Evolutionary conservation across 2,329 filamentous ascomycete genomes (phyloP).

Genomic region (Pseudogymnoascus destructans): DNA sequence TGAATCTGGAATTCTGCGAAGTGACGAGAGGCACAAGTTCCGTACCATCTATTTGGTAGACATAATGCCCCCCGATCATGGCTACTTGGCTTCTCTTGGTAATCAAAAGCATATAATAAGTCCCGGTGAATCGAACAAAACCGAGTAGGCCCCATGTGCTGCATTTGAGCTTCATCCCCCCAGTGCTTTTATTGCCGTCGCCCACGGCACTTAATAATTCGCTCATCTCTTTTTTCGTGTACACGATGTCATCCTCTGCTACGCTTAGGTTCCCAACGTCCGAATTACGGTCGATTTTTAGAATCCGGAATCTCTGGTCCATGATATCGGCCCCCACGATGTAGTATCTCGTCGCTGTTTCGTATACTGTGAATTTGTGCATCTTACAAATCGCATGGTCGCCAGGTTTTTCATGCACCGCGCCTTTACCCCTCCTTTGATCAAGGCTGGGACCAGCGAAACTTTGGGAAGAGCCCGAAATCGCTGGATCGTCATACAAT

Average conservation of each 20-base stretch:
- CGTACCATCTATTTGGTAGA: conserved; percentile 90
- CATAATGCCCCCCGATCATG: conserved; percentile 88
- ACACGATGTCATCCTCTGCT: conserved; percentile 88
- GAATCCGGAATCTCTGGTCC: conserved; percentile 75
- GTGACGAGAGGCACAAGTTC: conserved; percentile 81
- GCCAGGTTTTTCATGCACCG: conserved; percentile 24
- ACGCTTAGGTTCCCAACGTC: conserved; percentile 68
- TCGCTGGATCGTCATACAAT: not conserved
- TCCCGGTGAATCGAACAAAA: conserved; percentile 89
- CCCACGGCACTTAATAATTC: conserved; percentile 89
- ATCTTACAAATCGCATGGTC: conserved; percentile 47
- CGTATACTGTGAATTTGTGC: conserved; percentile 97
- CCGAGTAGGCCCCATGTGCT: conserved; percentile 89
- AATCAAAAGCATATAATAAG: conserved; percentile 94
- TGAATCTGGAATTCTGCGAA: conserved; percentile 50
- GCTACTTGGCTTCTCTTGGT: conserved; percentile 94
- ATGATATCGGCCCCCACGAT: conserved; percentile 86
- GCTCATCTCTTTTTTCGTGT: conserved; percentile 83
- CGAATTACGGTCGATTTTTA: conserved; percentile 87
- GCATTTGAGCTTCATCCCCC: conserved; percentile 78
- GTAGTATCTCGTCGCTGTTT: conserved; percentile 87
- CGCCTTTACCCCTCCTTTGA: conserved; percentile 22
- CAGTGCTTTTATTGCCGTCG: conserved; percentile 82
- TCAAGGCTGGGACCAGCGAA: conserved; percentile 31
- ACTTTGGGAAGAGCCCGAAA: not conserved